Conservation (phyloP, 352 stramenopile species). For the Phytophthora syringae region DNA sequence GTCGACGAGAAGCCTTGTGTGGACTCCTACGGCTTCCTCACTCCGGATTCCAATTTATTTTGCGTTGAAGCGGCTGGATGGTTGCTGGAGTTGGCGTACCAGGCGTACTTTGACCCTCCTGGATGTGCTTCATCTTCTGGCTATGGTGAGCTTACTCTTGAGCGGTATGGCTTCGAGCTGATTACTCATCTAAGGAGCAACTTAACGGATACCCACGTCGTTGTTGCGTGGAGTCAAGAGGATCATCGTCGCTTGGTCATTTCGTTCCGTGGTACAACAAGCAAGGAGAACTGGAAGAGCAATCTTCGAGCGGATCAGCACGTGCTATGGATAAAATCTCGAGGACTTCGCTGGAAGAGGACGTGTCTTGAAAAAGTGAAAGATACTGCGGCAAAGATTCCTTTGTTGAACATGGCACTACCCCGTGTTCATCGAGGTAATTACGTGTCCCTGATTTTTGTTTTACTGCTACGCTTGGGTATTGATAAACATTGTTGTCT, state of each 20-base stretch:
- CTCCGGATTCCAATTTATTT: constrained; percentile 80
- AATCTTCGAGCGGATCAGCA: constrained; percentile 86
- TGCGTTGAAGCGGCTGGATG: constrained; percentile 87
- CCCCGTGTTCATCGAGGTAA: constrained; percentile 85
- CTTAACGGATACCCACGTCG: constrained; percentile 80
- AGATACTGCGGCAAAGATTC: constrained; percentile 75
- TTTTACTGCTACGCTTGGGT: background rate
- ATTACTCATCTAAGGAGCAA: constrained; percentile 81
- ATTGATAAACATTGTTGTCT: constrained; percentile 16
- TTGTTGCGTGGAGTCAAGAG: constrained; percentile 55
- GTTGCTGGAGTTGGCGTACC: constrained; percentile 84
- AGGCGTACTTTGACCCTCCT: constrained; percentile 88
- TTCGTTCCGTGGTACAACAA: constrained; percentile 87
- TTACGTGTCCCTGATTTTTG: background rate
- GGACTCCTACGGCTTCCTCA: constrained; percentile 69
- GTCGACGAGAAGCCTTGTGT: constrained; percentile 68
- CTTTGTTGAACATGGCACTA: constrained; percentile 85
- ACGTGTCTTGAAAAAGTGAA: constrained; percentile 70
- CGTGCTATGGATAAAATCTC: constrained; percentile 81
- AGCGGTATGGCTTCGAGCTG: constrained; percentile 82
- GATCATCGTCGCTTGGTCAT: constrained; percentile 80
- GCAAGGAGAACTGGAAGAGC: constrained; percentile 89
- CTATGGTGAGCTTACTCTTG: constrained; percentile 76
- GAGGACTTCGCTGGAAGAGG: constrained; percentile 52
- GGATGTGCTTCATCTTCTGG: constrained; percentile 79